These are phyloP conservation scores for Tubosaeta brunneosetosa DNA, from an alignment of 768 basidiomycete species.

Conservation along the genomic window DNA sequence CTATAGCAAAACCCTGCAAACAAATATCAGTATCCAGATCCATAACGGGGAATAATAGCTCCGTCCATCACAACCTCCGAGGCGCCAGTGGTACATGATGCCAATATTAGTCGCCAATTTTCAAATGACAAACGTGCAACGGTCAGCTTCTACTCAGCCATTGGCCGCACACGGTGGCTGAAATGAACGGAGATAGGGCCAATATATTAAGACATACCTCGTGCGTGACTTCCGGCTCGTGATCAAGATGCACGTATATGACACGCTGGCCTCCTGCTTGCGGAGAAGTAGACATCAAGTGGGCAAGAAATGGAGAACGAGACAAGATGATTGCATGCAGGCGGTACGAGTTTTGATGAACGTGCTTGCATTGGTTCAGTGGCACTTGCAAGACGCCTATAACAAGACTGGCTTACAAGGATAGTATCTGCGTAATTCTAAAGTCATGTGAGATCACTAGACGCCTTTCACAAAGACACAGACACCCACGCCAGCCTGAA, in stretches of 20 bases:
- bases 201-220: constrained; percentile 53
- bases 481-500: constrained; percentile 71
- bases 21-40: constrained; percentile 16
- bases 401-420: constrained; percentile 47
- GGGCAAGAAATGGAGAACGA: constrained; percentile 82
- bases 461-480: constrained; percentile 7
- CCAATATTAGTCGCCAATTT: constrained; percentile 13
- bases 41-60: constrained; percentile 6
- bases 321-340: constrained; percentile 84
- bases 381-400: constrained; percentile 5
- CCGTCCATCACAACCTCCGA: constrained; percentile 21
- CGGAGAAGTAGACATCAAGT: constrained; percentile 80
- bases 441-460: constrained; percentile 14
- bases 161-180: constrained; percentile 25
- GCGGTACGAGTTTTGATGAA: constrained; percentile 68
- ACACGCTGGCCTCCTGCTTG: constrained; percentile 59
- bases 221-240: constrained; percentile 77
- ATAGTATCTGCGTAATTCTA: constrained; percentile 83
- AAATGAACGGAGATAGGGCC: constrained; percentile 27
- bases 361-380: constrained; percentile 46
- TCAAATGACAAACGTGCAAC: constrained; percentile 14
- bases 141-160: constrained; percentile 15
- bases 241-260: constrained; percentile 71
- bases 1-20: constrained; percentile 68
- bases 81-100: constrained; percentile 12